Conservation (phyloP, 176 grass and related monocot species). For the Alopecurus myosuroides region DNA sequence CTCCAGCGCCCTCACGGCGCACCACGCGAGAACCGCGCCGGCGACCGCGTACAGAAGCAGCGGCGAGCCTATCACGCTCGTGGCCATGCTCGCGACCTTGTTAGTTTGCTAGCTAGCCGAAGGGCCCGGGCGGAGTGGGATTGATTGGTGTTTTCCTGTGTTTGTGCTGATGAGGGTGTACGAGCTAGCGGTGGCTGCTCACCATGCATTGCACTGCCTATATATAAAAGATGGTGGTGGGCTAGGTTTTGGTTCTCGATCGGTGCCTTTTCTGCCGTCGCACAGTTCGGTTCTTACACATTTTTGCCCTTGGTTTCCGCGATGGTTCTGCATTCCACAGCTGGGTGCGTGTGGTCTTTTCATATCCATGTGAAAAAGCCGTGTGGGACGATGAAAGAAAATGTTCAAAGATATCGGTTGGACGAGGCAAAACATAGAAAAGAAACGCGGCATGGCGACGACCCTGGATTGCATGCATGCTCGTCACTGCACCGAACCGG, state of each 20-base stretch:
- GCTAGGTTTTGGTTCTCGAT: background rate
- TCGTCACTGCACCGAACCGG: background rate
- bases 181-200: background rate
- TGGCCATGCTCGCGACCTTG: background rate
- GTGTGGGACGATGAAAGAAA: background rate
- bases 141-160: background rate
- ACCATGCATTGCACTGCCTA: background rate
- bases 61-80: background rate
- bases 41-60: background rate
- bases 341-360: background rate
- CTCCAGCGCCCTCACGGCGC: slow-evolving; percentile 31
- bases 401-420: background rate
- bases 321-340: slow-evolving; percentile 23
- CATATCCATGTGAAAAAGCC: background rate
- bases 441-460: background rate
- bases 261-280: background rate
- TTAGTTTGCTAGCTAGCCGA: background rate
- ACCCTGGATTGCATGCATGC: background rate
- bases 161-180: background rate
- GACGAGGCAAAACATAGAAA: background rate
- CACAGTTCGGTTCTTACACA: background rate
- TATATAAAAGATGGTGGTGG: slow-evolving; percentile 9
- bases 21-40: slow-evolving; percentile 28
- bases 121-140: background rate
- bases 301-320: background rate